phyloP scores from a whole-genome alignment of 164 flowering plant species.

The Amborella trichopoda region DNA sequence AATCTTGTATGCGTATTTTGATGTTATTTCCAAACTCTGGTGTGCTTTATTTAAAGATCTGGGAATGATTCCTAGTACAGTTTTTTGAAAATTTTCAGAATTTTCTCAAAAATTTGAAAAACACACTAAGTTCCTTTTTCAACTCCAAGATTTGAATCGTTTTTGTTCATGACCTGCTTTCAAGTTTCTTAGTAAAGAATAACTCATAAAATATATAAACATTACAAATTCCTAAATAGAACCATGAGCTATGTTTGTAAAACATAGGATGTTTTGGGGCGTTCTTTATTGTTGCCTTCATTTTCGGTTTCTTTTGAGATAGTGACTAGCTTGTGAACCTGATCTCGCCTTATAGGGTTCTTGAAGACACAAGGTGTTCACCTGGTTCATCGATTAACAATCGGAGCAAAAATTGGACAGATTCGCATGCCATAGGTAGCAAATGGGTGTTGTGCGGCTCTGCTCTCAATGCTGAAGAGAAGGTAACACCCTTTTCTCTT shows the following conservation, averaged over 20 bases:
- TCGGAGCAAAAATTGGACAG: conserved; percentile 16
- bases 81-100: not conserved
- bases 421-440: conserved; percentile 17
- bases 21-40: no score
- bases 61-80: no score
- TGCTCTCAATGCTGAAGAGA: conserved; percentile 55
- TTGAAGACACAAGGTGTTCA: not conserved
- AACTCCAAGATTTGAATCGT: no score
- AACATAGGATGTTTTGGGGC: not conserved
- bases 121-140: not conserved
- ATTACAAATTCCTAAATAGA: not conserved
- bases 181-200: no score
- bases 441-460: conserved; percentile 72
- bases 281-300: not conserved
- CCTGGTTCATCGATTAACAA: conserved; percentile 1
- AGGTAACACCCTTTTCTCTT: conserved; percentile 27
- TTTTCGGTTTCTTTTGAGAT: not conserved
- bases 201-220: no score
- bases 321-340: not conserved
- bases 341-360: conserved; percentile 12
- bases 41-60: no score
- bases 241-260: not conserved
- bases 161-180: no score
- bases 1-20: no score
- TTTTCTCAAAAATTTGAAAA: not conserved